phyloP scores from a whole-genome alignment of 2,329 filamentous ascomycete species.

The Apiospora saccharicola region DNA sequence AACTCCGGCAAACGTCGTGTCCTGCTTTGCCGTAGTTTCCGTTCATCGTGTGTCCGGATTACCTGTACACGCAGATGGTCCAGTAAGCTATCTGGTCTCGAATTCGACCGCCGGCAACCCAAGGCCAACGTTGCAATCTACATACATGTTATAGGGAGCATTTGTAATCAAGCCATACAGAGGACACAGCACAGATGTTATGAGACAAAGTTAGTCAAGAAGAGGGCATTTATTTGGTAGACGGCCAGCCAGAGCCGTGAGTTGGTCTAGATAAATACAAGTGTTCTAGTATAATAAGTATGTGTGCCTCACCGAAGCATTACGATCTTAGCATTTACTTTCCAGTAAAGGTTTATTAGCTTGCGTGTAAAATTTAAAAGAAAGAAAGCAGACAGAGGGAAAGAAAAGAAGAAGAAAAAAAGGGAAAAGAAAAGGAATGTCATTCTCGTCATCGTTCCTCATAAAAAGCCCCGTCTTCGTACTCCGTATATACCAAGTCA shows the following conservation, averaged over 20 bases:
- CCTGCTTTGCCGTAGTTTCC: neutral
- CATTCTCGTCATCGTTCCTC: constrained; percentile 10
- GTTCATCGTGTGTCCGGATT: neutral
- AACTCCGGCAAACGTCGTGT: neutral
- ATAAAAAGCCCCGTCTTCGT: neutral
- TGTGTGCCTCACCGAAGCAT: neutral
- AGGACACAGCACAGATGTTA: neutral
- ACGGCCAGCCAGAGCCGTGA: constrained; percentile 1
- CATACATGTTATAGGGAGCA: neutral
- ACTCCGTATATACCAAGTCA: neutral
- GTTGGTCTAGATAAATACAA: neutral
- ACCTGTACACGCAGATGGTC: neutral
- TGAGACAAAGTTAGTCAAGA: neutral
- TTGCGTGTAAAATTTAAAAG: neutral
- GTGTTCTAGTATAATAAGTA: neutral
- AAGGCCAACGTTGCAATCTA: neutral
- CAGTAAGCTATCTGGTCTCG: neutral
- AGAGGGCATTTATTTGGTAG: constrained; percentile 1
- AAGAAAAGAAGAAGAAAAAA: neutral
- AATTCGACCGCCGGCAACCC: neutral
- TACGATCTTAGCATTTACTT: neutral
- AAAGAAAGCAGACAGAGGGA: neutral
- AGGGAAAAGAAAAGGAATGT: constrained; percentile 1
- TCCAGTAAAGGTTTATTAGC: neutral
- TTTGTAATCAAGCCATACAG: too few species aligned